Evolutionary conservation across 345 rosid genomes (phyloP), one percentile per base, ranked within the genome.

Genomic region (Fremontodendron californicum): DNA sequence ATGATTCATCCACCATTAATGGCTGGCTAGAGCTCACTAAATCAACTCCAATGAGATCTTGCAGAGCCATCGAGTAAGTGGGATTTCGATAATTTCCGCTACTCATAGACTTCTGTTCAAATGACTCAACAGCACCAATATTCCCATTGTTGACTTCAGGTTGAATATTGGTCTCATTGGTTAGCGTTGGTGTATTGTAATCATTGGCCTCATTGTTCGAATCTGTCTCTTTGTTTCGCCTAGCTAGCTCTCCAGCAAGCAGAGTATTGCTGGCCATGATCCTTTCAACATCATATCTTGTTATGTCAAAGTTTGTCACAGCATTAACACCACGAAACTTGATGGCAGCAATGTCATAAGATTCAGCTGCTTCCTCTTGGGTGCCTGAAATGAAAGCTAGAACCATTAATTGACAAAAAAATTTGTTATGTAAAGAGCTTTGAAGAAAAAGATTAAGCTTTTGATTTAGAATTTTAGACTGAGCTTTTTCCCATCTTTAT

Each of bases 341-440:
- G 48, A 92, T 90, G 0, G 97, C 97, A 9, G 97, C 97, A 3
- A 92, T 55, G 71, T 92, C 97, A 61, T 92, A 92, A 29, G 97
- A 93, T 77, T 92, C 97, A 1, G 97, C 97, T 12, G 97, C 97
- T 84, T 92, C 97, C 84, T 92, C 97, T 79, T 92, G 97, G 18
- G 97, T 90, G 78, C 94, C 94, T 90, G 79, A 68, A 27, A 60
- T 9, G 12, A 73, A 43, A 43, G 10, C 15, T 6, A n/a, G 49
- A 39, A 65, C 25, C 46, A 39, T 65, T 70, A 45, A 11, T 58
- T 1, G 15, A 66, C n/a, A n/a, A n/a, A n/a, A n/a, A n/a, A n/a
- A n/a, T n/a, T n/a, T n/a, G 35, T 2, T 25, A 58, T 10, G 18
- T 25, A 6, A 57, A 23, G 18, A 78, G 21, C n/a, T 57, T 57